These are phyloP conservation scores for Papilionanthe hybrid DNA, from an alignment of 116 monocot species.

Conservation along the genomic window DNA sequence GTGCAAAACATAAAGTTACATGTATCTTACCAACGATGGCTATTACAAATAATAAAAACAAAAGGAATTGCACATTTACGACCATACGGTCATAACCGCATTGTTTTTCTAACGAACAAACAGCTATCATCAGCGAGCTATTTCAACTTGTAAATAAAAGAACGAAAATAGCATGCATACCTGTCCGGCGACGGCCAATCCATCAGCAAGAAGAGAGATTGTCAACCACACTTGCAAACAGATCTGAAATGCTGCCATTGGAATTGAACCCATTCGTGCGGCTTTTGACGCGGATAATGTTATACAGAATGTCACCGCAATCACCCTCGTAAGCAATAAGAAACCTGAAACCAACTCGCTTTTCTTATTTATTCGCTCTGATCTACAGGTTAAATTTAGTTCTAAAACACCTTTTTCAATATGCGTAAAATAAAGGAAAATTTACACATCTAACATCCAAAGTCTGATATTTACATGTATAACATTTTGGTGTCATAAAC, in stretches of 20 bases:
- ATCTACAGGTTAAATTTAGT: no score
- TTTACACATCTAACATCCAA: no score
- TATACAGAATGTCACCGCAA: constrained; percentile 88
- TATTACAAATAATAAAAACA: not conserved
- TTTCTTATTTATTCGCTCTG: not conserved
- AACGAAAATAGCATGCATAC: constrained; percentile 18
- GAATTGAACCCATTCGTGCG: constrained; percentile 66
- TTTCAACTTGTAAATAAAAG: not conserved
- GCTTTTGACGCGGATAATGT: constrained; percentile 89
- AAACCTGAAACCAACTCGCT: constrained; percentile 44
- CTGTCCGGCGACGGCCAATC: constrained; percentile 95
- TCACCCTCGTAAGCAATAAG: constrained; percentile 69
- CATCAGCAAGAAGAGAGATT: constrained; percentile 91
- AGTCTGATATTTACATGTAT: no score
- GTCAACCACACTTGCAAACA: constrained; percentile 95
- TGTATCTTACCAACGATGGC: no score
- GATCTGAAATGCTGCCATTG: constrained; percentile 96
- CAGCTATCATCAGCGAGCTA: not conserved
- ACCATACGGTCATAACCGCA: not conserved
- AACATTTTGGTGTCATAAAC: no score
- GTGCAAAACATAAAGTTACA: no score
- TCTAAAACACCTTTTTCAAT: no score
- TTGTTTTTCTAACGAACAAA: not conserved
- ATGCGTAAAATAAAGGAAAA: no score
- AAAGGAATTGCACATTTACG: not conserved